phyloP scores from a whole-genome alignment of 805 yeast genomes.

The Pichia nanzhaoensis region DNA sequence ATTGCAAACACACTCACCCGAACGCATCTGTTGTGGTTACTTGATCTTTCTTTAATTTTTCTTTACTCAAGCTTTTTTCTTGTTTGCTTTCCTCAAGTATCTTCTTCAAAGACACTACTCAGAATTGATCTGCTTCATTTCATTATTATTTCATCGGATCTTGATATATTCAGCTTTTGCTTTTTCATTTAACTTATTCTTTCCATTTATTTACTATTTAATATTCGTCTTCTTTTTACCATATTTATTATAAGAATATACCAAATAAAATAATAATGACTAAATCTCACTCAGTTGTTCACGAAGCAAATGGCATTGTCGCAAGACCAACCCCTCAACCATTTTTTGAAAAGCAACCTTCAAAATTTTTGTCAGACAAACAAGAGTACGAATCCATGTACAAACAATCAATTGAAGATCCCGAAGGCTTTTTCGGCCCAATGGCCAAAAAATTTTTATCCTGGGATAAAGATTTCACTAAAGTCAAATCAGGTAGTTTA shows the following conservation, averaged over 20 bases:
- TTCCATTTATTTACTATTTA: too few species aligned
- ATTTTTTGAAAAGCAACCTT: conserved; percentile 54
- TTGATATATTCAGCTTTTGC: too few species aligned
- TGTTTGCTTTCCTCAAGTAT: too few species aligned
- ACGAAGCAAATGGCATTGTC: conserved; percentile 50
- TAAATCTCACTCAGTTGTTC: conserved; percentile 42
- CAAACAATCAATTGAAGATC: conserved; percentile 69
- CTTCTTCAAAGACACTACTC: too few species aligned
- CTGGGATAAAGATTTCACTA: conserved; percentile 76
- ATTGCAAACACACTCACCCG: too few species aligned
- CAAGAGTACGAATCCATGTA: conserved; percentile 68
- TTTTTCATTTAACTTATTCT: too few species aligned
- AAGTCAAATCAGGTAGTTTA: conserved; percentile 58
- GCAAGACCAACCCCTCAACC: conserved; percentile 47
- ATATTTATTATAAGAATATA: not conserved
- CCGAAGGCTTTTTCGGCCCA: conserved; percentile 73
- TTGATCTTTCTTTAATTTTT: too few species aligned
- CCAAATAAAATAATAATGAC: not conserved
- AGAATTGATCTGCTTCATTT: too few species aligned
- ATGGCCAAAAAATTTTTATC: conserved; percentile 63
- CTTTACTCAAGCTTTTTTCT: too few species aligned
- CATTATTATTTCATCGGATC: too few species aligned
- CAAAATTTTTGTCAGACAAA: conserved; percentile 49
- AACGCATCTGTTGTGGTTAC: too few species aligned
- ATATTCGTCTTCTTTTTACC: too few species aligned